A percentile compares a stretch with the other conserved stretches of the same genome.
Evolutionary conservation across 2,329 filamentous ascomycete genomes (phyloP).

Genomic region (Ascochyta lentis): DNA sequence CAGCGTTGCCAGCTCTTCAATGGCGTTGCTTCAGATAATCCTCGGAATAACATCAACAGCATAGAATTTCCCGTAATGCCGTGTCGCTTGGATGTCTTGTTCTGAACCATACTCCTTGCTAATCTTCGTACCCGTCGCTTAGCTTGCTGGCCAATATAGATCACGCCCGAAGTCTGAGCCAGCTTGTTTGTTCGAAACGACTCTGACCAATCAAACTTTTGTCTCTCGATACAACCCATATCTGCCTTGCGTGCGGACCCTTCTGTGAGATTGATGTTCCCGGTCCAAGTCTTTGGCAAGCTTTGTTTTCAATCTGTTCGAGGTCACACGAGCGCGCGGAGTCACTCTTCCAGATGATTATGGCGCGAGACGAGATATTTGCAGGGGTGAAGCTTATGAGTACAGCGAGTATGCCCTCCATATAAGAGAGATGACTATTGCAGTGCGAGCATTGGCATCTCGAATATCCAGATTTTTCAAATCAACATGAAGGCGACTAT

Average conservation of each 20-base stretch:
- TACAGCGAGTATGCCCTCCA: not conserved
- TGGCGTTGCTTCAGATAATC: not conserved
- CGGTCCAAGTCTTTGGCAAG: not conserved
- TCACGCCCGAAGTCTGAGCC: not conserved
- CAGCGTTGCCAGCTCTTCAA: not conserved
- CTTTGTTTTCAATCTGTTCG: slow-evolving; percentile 3
- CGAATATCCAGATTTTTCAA: not conserved
- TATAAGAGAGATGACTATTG: slow-evolving; percentile 5
- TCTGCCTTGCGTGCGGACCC: not conserved
- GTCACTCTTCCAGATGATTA: not conserved
- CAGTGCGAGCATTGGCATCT: not conserved
- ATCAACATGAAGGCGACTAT: slow-evolving; percentile 26
- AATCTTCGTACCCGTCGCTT: not conserved
- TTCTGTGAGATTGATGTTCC: not conserved
- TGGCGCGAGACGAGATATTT: not conserved
- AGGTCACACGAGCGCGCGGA: slow-evolving; percentile 5
- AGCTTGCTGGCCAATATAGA: not conserved
- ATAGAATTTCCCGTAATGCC: not conserved
- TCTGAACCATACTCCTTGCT: not conserved
- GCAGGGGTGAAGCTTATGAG: not conserved
- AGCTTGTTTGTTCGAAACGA: not conserved
- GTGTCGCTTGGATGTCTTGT: not conserved
- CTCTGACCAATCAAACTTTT: not conserved
- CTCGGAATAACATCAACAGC: not conserved
- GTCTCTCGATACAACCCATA: not conserved